Evolutionary conservation across 345 rosid genomes (phyloP), one percentile per base, ranked within the genome.

Genomic region (Adansonia digitata): DNA sequence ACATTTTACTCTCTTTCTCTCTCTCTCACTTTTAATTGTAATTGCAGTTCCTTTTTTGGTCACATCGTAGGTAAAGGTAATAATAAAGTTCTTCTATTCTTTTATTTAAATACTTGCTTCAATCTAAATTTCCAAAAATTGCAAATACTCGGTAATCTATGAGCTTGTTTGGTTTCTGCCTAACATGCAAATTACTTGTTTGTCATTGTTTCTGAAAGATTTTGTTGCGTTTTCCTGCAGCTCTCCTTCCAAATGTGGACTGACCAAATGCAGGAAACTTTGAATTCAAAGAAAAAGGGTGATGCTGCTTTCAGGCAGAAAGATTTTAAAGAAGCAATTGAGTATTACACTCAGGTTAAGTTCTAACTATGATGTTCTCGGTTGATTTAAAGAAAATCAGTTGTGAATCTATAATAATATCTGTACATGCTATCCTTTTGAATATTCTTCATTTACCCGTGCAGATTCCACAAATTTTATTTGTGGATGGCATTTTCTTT

Each of bases 191-290:
- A 15, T 12, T 39, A 40, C 42, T 55, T 40, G 17, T 48, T 77
- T 24, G 59, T 40, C 35, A 7, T 72, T 72, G 40, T 63, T 78
- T 14, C 53, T 75, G 61, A 67, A 68, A 75, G 48, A 55, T 75
- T 11, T 20, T 35, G 45, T 64, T 39, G 53, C 48, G 59, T 63
- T 79, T 17, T 71, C 55, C 69, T 80, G 85, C 87, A 93, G 97
- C 88, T 93, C 31, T 93, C 97, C 20, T 91, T 91, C 83, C 85
- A 90, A 77, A 85, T 88, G 91, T 91, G 92, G 95, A 91, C 97
- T 69, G 84, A 85, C 80, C 90, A 91, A 68, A 90, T 90, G 95
- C 94, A 91, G 78, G 98, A 91, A 72, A 92, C 94, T 5, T 81
- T 90, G 74, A 81, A 82, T 80, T 90, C 89, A n/a, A 91, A 88